These are phyloP conservation scores for Domatiomyces catenatus DNA, from an alignment of 2,329 filamentous ascomycete genomes.

Conservation along the genomic window DNA sequence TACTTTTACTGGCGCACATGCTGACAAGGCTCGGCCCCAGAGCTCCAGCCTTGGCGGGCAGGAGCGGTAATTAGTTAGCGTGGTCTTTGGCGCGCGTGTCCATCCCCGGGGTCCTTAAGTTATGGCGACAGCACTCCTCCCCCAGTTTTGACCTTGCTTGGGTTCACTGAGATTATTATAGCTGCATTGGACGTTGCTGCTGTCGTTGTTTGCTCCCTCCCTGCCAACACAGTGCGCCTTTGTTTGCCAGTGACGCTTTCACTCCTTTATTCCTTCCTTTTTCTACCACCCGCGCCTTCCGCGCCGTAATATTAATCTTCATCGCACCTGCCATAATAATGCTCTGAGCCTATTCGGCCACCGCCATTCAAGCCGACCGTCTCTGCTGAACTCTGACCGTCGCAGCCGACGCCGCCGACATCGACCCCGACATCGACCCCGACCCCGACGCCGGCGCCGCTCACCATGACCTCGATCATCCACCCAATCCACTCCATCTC, in stretches of 20 bases:
- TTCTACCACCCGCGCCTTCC: not conserved
- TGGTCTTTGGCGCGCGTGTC: not conserved
- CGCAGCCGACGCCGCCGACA: not conserved
- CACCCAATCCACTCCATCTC: conserved; percentile 40
- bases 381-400: not conserved
- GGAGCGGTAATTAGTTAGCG: not conserved
- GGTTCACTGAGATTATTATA: not conserved
- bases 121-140: not conserved
- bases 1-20: not conserved
- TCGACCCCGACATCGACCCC: not conserved
- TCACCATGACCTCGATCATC: conserved; percentile 14
- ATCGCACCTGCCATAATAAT: not conserved
- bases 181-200: not conserved
- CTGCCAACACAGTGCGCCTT: not conserved
- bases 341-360: not conserved
- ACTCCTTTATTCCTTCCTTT: not conserved
- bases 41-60: not conserved
- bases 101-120: not conserved
- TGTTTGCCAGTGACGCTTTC: not conserved
- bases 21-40: not conserved
- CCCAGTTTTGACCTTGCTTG: not conserved
- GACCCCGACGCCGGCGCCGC: not conserved
- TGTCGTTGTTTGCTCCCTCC: not conserved
- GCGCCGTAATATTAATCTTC: not conserved
- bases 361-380: not conserved